Conservation (phyloP, 192 early-diverging fungal genomes). For the Gryganskiella cystojenkinii region DNA sequence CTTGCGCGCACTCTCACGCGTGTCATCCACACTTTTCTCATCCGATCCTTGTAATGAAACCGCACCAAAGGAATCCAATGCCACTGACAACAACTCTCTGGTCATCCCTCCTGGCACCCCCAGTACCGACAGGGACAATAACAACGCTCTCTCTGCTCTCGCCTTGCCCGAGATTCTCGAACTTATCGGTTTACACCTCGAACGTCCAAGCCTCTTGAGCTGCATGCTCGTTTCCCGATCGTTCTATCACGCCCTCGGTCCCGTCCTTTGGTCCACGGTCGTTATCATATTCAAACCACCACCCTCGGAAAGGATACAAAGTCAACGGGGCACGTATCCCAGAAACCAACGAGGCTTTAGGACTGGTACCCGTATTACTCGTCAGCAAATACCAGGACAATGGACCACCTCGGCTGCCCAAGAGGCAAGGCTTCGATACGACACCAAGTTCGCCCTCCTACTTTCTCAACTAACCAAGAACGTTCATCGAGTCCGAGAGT, state of each 20-base stretch:
- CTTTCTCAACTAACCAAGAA: background rate
- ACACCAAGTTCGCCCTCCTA: too few species aligned
- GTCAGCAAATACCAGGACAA: background rate
- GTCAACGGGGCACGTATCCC: background rate
- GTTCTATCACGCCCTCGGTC: background rate
- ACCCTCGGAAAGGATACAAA: background rate
- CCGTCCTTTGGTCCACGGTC: conserved; percentile 4
- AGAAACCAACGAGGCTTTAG: too few species aligned
- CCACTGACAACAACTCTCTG: too few species aligned
- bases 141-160: background rate
- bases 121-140: background rate
- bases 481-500: background rate
- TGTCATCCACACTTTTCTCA: background rate
- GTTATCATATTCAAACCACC: background rate
- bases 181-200: background rate
- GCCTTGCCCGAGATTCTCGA: conserved; percentile 16
- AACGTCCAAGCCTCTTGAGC: background rate
- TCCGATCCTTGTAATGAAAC: too few species aligned
- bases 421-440: too few species aligned
- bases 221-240: conserved; percentile 5
- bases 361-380: background rate
- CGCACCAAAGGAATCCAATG: too few species aligned
- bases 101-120: background rate
- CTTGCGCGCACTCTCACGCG: background rate
- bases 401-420: too few species aligned